Conservation (phyloP, 225 moss, liverwort and hornwort genomes). For the Physcomitrium patens region DNA sequence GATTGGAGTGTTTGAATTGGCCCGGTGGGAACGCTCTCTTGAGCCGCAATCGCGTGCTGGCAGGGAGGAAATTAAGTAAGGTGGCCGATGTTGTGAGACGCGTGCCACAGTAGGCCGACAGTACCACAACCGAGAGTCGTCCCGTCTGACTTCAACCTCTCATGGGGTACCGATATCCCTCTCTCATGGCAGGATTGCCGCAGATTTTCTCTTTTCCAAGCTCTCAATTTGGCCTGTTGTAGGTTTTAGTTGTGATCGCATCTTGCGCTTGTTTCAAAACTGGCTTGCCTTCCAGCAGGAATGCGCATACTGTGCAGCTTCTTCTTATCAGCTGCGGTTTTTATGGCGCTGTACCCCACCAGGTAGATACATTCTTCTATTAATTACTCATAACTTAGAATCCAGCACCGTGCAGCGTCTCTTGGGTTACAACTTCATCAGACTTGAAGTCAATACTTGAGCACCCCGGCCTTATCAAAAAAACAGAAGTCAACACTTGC, state of each 20-base stretch:
- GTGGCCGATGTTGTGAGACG: too few species aligned
- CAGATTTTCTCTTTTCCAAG: neutral
- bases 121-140: too few species aligned
- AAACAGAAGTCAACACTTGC: conserved; percentile 32
- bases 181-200: neutral
- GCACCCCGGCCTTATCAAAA: too few species aligned
- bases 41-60: too few species aligned
- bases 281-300: conserved; percentile 34
- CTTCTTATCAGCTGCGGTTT: conserved; percentile 72
- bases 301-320: conserved; percentile 41
- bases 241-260: neutral
- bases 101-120: too few species aligned
- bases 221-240: neutral
- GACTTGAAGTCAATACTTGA: conserved; percentile 36
- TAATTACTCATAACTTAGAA: conserved; percentile 57
- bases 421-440: conserved; percentile 75
- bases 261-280: neutral
- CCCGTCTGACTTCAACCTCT: conserved; percentile 10
- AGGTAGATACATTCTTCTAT: conserved; percentile 36
- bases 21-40: too few species aligned
- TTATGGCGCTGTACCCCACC: conserved; percentile 68
- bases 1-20: too few species aligned
- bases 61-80: too few species aligned
- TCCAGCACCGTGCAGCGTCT: conserved; percentile 66
- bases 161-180: neutral